Conservation (phyloP, 805 yeast genomes). For the Yamadazyma nakazawae region DNA sequence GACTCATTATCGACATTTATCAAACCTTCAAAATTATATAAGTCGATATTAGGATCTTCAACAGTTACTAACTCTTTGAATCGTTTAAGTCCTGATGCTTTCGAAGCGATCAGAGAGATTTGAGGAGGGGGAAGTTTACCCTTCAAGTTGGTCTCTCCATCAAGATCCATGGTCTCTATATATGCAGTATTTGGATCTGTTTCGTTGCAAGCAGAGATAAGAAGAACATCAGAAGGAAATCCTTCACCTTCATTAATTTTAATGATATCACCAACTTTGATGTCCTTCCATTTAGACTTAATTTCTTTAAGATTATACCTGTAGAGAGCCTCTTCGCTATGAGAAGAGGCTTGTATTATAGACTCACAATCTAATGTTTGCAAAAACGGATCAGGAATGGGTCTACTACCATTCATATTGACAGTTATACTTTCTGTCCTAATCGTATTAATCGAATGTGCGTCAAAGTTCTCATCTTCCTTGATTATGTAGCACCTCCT, state of each 20-base stretch:
- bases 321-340: slow-evolving; percentile 17
- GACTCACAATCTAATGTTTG: slow-evolving; percentile 2
- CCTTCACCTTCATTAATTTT: slow-evolving; percentile 76
- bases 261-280: slow-evolving; percentile 86
- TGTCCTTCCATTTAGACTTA: slow-evolving; percentile 60
- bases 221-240: slow-evolving; percentile 87
- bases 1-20: slow-evolving; percentile 39
- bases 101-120: slow-evolving; percentile 48
- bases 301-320: slow-evolving; percentile 34
- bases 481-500: slow-evolving; percentile 26
- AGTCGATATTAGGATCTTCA: slow-evolving; percentile 90
- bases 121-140: slow-evolving; percentile 65
- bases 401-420: background rate
- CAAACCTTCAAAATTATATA: slow-evolving; percentile 89
- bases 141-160: slow-evolving; percentile 94
- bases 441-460: slow-evolving; percentile 24
- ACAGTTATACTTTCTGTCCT: slow-evolving; percentile 32
- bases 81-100: slow-evolving; percentile 48
- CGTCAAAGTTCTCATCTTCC: slow-evolving; percentile 33
- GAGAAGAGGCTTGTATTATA: slow-evolving; percentile 3
- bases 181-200: slow-evolving; percentile 56
- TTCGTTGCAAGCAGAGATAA: slow-evolving; percentile 60
- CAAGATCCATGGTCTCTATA: slow-evolving; percentile 95
- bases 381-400: background rate
- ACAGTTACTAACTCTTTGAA: slow-evolving; percentile 55